A percentile compares a stretch with the other conserved stretches of the same genome.
phyloP scores from a whole-genome alignment of 306 rosid genomes.

The Erythrophleum fordii region DNA sequence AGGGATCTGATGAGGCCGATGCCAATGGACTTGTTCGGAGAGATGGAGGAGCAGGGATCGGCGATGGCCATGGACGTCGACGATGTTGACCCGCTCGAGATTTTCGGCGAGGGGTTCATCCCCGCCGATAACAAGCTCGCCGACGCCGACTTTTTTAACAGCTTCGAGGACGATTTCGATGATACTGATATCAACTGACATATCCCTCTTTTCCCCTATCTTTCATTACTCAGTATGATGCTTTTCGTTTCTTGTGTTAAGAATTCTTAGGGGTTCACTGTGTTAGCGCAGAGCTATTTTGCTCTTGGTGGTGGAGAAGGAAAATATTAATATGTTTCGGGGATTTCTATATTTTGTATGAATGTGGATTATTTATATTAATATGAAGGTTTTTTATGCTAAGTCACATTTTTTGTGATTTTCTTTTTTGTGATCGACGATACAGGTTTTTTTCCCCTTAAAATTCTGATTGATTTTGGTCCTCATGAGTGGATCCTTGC shows the following conservation, averaged over 20 bases:
- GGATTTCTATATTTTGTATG: background rate
- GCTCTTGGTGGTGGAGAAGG: background rate
- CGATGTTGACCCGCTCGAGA: conserved; percentile 75
- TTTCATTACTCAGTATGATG: background rate
- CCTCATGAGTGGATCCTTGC: background rate
- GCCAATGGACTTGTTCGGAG: conserved; percentile 75
- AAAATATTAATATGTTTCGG: background rate
- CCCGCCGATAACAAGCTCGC: conserved; percentile 72
- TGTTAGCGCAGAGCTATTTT: background rate
- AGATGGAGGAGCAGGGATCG: conserved; percentile 82
- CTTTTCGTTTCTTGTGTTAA: background rate
- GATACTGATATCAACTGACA: conserved; percentile 72
- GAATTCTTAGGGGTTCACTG: background rate
- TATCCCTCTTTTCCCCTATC: background rate
- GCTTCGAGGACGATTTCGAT: conserved; percentile 81
- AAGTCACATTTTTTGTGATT: background rate
- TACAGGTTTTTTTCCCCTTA: background rate
- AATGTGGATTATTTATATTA: background rate
- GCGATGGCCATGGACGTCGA: conserved; percentile 94
- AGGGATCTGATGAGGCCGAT: conserved; percentile 50
- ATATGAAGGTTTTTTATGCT: conserved; percentile 4
- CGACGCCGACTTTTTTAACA: conserved; percentile 83
- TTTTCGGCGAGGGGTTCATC: conserved; percentile 65
- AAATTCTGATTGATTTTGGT: background rate
- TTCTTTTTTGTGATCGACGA: background rate